These are phyloP conservation scores for Closterium sp. DNA, from an alignment of 139 green algal genomes.

Conservation along the genomic window DNA sequence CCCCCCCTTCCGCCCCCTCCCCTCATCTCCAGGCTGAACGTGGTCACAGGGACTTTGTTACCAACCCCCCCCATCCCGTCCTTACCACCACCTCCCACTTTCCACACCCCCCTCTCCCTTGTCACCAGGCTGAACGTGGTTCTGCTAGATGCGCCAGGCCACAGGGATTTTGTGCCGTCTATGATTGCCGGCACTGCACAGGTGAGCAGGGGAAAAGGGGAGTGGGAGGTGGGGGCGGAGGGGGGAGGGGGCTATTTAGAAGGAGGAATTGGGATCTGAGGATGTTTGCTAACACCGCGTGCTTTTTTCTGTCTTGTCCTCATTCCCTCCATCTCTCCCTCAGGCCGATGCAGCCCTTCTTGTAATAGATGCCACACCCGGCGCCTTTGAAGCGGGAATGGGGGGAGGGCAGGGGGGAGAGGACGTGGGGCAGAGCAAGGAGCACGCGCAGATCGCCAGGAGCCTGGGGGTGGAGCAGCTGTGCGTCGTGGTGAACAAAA, in stretches of 20 bases:
- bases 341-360: constrained; percentile 89
- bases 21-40: background rate
- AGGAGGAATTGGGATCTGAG: too few species aligned
- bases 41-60: constrained; percentile 92
- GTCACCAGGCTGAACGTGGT: background rate
- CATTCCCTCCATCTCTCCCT: background rate
- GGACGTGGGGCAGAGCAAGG: constrained; percentile 82
- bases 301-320: too few species aligned
- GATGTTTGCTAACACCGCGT: too few species aligned
- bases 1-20: background rate
- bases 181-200: constrained; percentile 81
- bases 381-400: constrained; percentile 93
- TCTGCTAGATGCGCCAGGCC: constrained; percentile 92
- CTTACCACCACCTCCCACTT: constrained; percentile 47
- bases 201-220: background rate
- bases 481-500: constrained; percentile 94
- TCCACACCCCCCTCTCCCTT: background rate
- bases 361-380: constrained; percentile 86
- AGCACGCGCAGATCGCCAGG: constrained; percentile 90
- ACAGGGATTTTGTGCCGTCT: constrained; percentile 97
- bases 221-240: constrained; percentile 53
- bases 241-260: too few species aligned
- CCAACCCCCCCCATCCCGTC: constrained; percentile 63
- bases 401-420: background rate
- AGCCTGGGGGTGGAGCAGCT: constrained; percentile 87